Percentiles rank a stretch among this genome's conserved stretches.
Conservation (phyloP, 2,329 filamentous ascomycete species). For the Macrophomina phaseolina region DNA sequence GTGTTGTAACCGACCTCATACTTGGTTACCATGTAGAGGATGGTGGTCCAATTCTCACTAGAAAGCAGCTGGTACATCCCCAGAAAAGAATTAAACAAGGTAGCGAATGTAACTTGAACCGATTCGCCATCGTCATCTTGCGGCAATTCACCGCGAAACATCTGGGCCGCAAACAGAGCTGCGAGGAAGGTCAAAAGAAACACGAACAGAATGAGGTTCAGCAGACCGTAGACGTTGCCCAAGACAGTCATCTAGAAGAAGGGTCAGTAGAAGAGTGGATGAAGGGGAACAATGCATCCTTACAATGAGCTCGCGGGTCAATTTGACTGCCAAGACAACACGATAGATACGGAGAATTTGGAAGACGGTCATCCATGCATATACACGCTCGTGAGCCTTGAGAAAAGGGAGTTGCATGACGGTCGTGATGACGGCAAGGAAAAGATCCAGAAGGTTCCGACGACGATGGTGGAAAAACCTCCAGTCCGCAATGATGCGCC, state of each 20-base stretch:
- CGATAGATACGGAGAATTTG: constrained; percentile 93
- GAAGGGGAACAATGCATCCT: constrained; percentile 31
- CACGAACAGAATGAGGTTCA: constrained; percentile 94
- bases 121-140: constrained; percentile 66
- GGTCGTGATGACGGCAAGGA: constrained; percentile 78
- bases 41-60: constrained; percentile 92
- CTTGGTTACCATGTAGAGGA: constrained; percentile 81
- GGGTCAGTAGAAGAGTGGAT: constrained; percentile 32
- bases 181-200: constrained; percentile 94
- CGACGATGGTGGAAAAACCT: constrained; percentile 75
- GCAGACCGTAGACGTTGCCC: constrained; percentile 88
- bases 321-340: constrained; percentile 84
- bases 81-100: constrained; percentile 93
- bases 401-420: constrained; percentile 87
- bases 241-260: constrained; percentile 69
- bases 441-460: constrained; percentile 80
- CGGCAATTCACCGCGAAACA: constrained; percentile 87
- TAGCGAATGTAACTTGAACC: constrained; percentile 78
- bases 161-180: constrained; percentile 89
- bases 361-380: constrained; percentile 89
- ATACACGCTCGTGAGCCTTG: constrained; percentile 65
- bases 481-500: constrained; percentile 82
- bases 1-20: constrained; percentile 70
- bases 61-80: constrained; percentile 98
- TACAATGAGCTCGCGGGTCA: constrained; percentile 85